Conservation (phyloP, 2,329 filamentous ascomycete genomes). For the Epichloe aotearoae region DNA sequence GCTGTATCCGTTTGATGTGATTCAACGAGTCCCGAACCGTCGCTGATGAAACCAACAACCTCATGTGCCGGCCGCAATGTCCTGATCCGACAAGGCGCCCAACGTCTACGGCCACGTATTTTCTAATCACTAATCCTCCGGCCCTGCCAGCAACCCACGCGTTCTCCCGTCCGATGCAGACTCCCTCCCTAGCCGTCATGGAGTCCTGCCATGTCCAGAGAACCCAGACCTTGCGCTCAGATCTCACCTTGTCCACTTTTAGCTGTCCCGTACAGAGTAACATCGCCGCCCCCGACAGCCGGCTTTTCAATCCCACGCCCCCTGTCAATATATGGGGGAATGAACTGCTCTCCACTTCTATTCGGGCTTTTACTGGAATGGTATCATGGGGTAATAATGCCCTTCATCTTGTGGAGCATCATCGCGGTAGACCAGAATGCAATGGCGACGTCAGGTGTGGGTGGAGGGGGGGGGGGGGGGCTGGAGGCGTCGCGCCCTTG, state of each 20-base stretch:
- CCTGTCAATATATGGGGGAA: not conserved
- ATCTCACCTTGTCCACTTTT: not conserved
- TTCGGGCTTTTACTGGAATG: not conserved
- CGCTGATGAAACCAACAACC: not conserved
- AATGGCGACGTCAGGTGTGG: not conserved
- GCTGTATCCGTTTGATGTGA: not conserved
- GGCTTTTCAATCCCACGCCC: not conserved
- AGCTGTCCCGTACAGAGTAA: not conserved
- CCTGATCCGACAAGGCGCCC: not conserved
- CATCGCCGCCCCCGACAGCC: not conserved
- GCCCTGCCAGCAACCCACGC: not conserved
- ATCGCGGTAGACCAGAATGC: not conserved
- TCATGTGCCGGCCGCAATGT: not conserved
- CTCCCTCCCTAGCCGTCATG: not conserved
- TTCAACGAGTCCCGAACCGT: not conserved
- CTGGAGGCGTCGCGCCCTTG: not conserved
- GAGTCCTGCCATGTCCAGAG: not conserved
- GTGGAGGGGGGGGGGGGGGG: too few relatives aligned
- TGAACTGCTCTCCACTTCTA: not conserved
- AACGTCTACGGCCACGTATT: not conserved
- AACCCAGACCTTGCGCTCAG: not conserved
- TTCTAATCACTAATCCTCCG: not conserved
- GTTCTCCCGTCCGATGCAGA: not conserved
- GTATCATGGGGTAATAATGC: not conserved
- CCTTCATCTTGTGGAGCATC: not conserved